Base-by-base conservation (phyloP, 2,329 filamentous ascomycete genomes). In the Septoria petroselini region DNA sequence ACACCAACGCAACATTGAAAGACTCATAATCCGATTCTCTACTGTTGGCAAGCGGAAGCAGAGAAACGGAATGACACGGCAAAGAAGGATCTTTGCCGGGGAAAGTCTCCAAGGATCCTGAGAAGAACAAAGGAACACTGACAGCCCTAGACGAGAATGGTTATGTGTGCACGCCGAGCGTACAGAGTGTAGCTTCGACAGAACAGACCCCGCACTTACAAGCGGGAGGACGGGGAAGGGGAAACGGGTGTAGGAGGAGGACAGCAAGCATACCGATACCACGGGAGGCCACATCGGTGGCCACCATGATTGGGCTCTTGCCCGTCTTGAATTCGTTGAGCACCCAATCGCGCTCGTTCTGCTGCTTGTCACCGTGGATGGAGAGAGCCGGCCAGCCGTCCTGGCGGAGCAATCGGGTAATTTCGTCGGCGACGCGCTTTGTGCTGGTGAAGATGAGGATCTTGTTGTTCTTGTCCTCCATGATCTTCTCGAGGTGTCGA, bases 231-330 rank as follows among this genome's bases (percentile, higher is more conserved):
- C 52, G 62, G 53, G 66, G 65, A 59, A 67, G 67, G 66, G 58
- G 55, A 49, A 54, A 59, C 55, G 54, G 55, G 49, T 43, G 54
- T 63, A 61, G 64, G 63, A 59, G 63, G 62, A 34, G 69, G 75
- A 73, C 71, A 75, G 79, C 77, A 82, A 86, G 91, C 90, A 95
- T 94, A 96, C 93, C 93, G 77, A 98, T 96, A 89, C 93, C 93
- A 91, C 93, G 93, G 70, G 93, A 97, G 76, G 93, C 93, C 76
- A 98, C 93, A 70, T 97, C 93, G 62, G 93, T 98, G 76, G 93
- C 93, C 77, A 98, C 93, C 91, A 98, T 95, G 83, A 98, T 95
- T 70, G 93, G 93, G 77, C 90, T 95, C 81, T 97, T 96, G 76
- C 90, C 91, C 60, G 88, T 88, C 84, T 97, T 98, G 84, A 98